Conservation (phyloP, 2,329 filamentous ascomycete species). For the Laburnicola sp. region DNA sequence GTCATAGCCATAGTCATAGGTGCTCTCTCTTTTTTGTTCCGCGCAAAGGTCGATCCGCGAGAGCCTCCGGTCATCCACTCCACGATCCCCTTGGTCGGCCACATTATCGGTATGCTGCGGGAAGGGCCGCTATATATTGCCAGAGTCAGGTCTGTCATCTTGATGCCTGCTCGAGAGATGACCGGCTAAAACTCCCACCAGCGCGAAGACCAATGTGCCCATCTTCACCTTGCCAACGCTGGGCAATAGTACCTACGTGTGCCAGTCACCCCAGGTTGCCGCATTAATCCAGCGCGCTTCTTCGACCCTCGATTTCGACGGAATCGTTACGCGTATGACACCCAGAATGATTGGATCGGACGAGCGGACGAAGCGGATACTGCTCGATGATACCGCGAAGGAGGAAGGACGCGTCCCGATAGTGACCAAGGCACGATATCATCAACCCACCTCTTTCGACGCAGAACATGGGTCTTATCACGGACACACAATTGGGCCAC, state of each 20-base stretch:
- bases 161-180: too few species aligned
- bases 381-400: conserved; percentile 27
- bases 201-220: conserved; percentile 21
- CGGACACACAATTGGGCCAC: conserved; percentile 40
- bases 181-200: conserved; percentile 10
- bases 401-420: conserved; percentile 39
- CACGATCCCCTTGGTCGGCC: conserved; percentile 51
- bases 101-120: conserved; percentile 50
- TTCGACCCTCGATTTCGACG: conserved; percentile 50
- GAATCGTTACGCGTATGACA: conserved; percentile 47
- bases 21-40: conserved; percentile 9
- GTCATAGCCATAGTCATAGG: neutral
- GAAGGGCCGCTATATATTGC: conserved; percentile 41
- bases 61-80: conserved; percentile 52
- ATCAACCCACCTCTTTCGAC: conserved; percentile 42
- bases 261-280: conserved; percentile 48
- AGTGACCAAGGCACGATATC: conserved; percentile 27
- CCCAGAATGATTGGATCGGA: conserved; percentile 46
- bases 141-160: conserved; percentile 43
- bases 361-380: conserved; percentile 30
- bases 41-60: conserved; percentile 29
- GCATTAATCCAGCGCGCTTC: conserved; percentile 46
- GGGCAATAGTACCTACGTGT: conserved; percentile 50
- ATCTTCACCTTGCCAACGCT: conserved; percentile 54
- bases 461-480: conserved; percentile 42